Percentiles rank a stretch among this genome's conserved stretches.
These are phyloP conservation scores for Tanozyma kutaoensis DNA, from an alignment of 805 yeast species.

Conservation along the genomic window DNA sequence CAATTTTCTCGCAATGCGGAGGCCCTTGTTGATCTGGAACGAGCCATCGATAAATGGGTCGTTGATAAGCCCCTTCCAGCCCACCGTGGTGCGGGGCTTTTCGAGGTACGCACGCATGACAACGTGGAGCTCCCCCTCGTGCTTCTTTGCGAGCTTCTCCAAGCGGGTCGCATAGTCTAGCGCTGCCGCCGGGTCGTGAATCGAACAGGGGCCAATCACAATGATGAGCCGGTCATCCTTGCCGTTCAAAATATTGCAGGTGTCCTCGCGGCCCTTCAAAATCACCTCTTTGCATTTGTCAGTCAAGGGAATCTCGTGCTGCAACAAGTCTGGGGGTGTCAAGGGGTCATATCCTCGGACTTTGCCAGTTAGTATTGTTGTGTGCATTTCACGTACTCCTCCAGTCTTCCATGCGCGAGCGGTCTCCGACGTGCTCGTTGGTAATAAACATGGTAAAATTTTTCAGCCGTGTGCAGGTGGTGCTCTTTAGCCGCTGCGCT, in stretches of 20 bases:
- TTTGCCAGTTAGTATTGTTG: too few relatives aligned
- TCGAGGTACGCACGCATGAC: constrained; percentile 97
- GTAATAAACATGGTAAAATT: constrained; percentile 54
- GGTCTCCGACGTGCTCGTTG: constrained; percentile 77
- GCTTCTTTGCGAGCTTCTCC: constrained; percentile 53
- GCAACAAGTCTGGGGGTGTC: constrained; percentile 83
- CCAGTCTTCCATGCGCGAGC: constrained; percentile 48
- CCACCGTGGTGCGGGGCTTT: constrained; percentile 97
- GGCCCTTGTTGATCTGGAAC: constrained; percentile 90
- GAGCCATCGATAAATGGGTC: constrained; percentile 92
- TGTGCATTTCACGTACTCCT: constrained; percentile 34
- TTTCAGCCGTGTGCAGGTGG: too few relatives aligned
- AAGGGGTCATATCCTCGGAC: constrained; percentile 88
- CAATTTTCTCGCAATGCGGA: constrained; percentile 74
- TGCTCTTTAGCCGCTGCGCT: too few relatives aligned
- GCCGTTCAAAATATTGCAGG: constrained; percentile 60
- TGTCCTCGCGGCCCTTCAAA: constrained; percentile 63
- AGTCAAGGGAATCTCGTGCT: constrained; percentile 67
- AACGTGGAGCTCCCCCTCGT: constrained; percentile 63
- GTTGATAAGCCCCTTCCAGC: constrained; percentile 97
- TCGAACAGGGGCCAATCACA: constrained; percentile 94
- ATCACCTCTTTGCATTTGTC: constrained; percentile 47
- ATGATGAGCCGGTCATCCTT: constrained; percentile 76
- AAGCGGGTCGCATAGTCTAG: constrained; percentile 72
- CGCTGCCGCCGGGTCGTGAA: constrained; percentile 85